Evolutionary conservation across 129 eudicot genomes (phyloP), one percentile per base, ranked within the genome.

Genomic region (Rutidosis leptorrhynchoides): DNA sequence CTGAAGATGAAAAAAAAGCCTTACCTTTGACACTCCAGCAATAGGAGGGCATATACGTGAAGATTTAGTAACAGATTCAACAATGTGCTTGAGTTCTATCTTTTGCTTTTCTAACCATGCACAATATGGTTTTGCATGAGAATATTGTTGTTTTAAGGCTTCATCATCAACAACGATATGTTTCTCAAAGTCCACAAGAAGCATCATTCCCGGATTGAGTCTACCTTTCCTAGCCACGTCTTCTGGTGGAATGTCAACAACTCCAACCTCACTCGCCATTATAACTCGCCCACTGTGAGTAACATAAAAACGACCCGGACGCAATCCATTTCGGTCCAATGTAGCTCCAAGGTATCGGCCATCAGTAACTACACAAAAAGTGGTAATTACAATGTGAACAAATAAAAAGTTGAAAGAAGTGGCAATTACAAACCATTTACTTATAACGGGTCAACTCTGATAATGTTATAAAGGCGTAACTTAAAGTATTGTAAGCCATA

Each of bases 231-330:
- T 84, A 32, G 82, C 49, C 40, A 94, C 99, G 53, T 94, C 99
- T 66, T 94, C 99, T 4, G 97, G 95, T 71, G 99, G 93, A 64
- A 94, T 83, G 76, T 94, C 99, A 15, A 94, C 99, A 46, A 94
- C 99, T 42, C 99, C 99, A 77, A 94, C 99, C 80, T 94, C 99
- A 75, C 99, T 94, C 1, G 99, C 99, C 99, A 94, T 94, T 57
- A 94, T 70, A 37, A 94, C 99, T 51, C 99, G 79, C 26, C 96
- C 96, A 60, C 99, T 94, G 74, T 94, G 93, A 46, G 99, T 94
- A 7, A 89, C 76, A 43, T 94, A 94, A 64, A 89, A 94, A 3
- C 99, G 93, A 46, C 99, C 99, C 0, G 99, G 99, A 1, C 99
- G 93, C 69, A 94, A 43, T 25, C 99, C 99, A 51, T 94, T 94